These are phyloP conservation scores for Neofusicoccum parvum DNA, from an alignment of 2,329 filamentous ascomycete genomes.

Conservation along the genomic window DNA sequence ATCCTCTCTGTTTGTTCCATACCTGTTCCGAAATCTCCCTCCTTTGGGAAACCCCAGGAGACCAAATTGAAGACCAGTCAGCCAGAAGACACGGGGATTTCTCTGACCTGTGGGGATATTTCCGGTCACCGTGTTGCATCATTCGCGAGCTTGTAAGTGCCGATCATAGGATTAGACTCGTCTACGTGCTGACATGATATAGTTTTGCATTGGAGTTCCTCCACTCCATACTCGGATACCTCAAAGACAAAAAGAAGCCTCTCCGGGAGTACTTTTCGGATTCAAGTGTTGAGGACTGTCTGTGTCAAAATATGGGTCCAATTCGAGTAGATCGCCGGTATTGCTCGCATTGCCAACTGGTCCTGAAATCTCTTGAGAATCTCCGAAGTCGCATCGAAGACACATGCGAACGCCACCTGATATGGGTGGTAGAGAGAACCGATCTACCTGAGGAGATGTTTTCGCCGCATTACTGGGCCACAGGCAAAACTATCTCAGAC, in stretches of 20 bases:
- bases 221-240: background rate
- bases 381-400: background rate
- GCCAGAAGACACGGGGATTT: background rate
- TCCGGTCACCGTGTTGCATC: constrained; percentile 22
- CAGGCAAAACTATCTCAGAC: background rate
- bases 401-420: background rate
- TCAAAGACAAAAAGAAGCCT: background rate
- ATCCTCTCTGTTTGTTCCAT: too few species aligned
- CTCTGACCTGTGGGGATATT: constrained; percentile 24
- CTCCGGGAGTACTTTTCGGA: too few species aligned
- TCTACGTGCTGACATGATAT: background rate
- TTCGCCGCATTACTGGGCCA: background rate
- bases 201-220: background rate
- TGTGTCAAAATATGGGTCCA: background rate
- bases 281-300: background rate
- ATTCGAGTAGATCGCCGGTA: too few species aligned
- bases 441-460: background rate
- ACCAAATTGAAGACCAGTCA: rapidly evolving
- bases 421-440: background rate
- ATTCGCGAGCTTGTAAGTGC: constrained; percentile 19
- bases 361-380: background rate
- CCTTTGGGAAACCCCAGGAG: constrained; percentile 10
- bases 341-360: background rate
- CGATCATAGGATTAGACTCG: too few species aligned
- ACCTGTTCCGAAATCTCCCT: too few species aligned